Percentiles rank a stretch among this genome's conserved stretches.
These are phyloP conservation scores for Hypomyces rosellus DNA, from an alignment of 2,329 filamentous ascomycete species.

Conservation along the genomic window DNA sequence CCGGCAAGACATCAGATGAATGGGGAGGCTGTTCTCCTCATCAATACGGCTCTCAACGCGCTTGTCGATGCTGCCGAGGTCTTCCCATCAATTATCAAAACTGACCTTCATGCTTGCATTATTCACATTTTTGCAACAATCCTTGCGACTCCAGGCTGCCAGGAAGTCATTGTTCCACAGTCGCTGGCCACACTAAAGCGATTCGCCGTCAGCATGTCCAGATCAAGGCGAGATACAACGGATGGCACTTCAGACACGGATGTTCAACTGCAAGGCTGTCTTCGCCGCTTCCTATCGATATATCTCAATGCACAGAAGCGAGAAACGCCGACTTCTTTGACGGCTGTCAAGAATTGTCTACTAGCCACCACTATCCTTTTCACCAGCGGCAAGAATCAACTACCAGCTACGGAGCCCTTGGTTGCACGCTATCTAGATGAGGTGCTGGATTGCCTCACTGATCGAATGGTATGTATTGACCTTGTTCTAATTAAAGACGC, in stretches of 20 bases:
- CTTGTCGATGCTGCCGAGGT: constrained; percentile 92
- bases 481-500: background rate
- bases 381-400: constrained; percentile 67
- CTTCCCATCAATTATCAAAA: constrained; percentile 93
- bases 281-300: constrained; percentile 77
- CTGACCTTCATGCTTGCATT: constrained; percentile 92
- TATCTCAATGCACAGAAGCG: constrained; percentile 69
- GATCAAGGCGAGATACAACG: constrained; percentile 31
- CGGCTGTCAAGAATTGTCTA: constrained; percentile 89
- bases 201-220: constrained; percentile 72
- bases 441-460: constrained; percentile 75
- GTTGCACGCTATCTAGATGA: constrained; percentile 72
- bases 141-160: constrained; percentile 75
- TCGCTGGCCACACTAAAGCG: constrained; percentile 86
- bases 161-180: constrained; percentile 82
- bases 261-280: constrained; percentile 71
- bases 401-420: constrained; percentile 69
- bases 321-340: constrained; percentile 66
- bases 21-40: constrained; percentile 77
- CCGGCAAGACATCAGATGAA: constrained; percentile 70
- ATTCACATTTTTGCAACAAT: constrained; percentile 95
- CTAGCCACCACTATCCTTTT: constrained; percentile 85
- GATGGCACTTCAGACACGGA: constrained; percentile 46
- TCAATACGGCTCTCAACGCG: constrained; percentile 74
- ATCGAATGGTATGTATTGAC: constrained; percentile 59